Evolutionary conservation across 768 basidiomycete species (phyloP).

Genomic region (Boletus sp.): DNA sequence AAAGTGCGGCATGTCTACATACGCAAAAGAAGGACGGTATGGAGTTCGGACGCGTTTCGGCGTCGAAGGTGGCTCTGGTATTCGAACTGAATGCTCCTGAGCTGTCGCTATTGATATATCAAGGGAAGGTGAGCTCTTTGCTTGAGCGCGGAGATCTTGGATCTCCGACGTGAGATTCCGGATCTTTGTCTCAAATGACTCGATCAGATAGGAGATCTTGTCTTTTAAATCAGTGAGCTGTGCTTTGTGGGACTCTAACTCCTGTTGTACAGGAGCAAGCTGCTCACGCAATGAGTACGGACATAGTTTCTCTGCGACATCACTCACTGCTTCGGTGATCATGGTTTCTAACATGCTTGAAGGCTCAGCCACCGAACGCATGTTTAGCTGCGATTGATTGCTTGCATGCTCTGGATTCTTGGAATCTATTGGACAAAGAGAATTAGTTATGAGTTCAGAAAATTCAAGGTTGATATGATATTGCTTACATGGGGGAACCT

Average conservation of each 20-base stretch:
- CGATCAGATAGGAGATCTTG: slow-evolving; percentile 29
- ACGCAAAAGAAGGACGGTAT: slow-evolving; percentile 25
- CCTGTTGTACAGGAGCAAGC: slow-evolving; percentile 53
- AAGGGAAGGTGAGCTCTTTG: slow-evolving; percentile 9
- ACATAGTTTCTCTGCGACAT: neutral
- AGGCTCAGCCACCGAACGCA: slow-evolving; percentile 1
- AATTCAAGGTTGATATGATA: neutral
- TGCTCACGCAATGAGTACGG: slow-evolving; percentile 22
- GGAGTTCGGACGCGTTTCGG: slow-evolving; percentile 36
- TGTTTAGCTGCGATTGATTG: slow-evolving; percentile 4
- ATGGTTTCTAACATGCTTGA: slow-evolving; percentile 16
- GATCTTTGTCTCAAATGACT: slow-evolving; percentile 38
- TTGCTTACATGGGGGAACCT: slow-evolving; percentile 15
- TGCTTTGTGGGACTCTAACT: slow-evolving; percentile 45
- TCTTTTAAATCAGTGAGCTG: slow-evolving; percentile 40
- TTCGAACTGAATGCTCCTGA: slow-evolving; percentile 19
- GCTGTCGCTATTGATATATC: slow-evolving; percentile 7
- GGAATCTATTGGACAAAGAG: slow-evolving; percentile 1
- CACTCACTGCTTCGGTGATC: slow-evolving; percentile 33
- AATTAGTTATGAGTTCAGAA: neutral
- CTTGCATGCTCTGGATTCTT: slow-evolving; percentile 2
- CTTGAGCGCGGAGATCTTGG: slow-evolving; percentile 27
- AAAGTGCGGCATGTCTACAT: slow-evolving; percentile 6
- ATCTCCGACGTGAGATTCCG: slow-evolving; percentile 37
- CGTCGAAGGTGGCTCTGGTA: slow-evolving; percentile 33